These are phyloP conservation scores for Sechiopsis laciniata DNA, from an alignment of 306 rosid species.

Conservation along the genomic window DNA sequence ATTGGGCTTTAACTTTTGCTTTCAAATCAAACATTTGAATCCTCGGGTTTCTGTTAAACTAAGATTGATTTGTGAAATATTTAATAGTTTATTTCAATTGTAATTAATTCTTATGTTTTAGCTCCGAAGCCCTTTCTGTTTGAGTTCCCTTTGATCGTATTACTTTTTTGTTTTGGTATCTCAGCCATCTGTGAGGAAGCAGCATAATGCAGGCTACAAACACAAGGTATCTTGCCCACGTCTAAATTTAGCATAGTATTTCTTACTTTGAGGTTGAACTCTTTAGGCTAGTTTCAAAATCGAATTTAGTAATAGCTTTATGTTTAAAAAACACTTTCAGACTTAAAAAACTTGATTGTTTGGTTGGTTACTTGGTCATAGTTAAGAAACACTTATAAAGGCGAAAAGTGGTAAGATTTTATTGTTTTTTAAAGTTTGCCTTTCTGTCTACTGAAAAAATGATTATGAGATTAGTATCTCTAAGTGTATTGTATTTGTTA, in stretches of 20 bases:
- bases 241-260: neutral
- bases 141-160: neutral
- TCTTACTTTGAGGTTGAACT: neutral
- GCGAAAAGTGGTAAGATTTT: neutral
- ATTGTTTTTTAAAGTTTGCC: neutral
- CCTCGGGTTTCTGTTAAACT: neutral
- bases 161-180: neutral
- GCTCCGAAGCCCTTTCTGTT: neutral
- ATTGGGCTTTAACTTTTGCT: neutral
- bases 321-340: neutral
- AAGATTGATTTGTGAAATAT: neutral
- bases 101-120: neutral
- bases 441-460: neutral
- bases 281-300: neutral
- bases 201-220: constrained; percentile 95
- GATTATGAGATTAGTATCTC: neutral
- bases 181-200: constrained; percentile 98
- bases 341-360: neutral
- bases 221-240: constrained; percentile 55
- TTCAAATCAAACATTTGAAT: neutral
- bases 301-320: neutral
- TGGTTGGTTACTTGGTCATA: no score
- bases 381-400: neutral
- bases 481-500: neutral
- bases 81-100: neutral